Evolutionary conservation across 495 filamentous ascomycete genomes (phyloP), one percentile per base, ranked within the genome.

Genomic region (Chaetomium cochliodes): DNA sequence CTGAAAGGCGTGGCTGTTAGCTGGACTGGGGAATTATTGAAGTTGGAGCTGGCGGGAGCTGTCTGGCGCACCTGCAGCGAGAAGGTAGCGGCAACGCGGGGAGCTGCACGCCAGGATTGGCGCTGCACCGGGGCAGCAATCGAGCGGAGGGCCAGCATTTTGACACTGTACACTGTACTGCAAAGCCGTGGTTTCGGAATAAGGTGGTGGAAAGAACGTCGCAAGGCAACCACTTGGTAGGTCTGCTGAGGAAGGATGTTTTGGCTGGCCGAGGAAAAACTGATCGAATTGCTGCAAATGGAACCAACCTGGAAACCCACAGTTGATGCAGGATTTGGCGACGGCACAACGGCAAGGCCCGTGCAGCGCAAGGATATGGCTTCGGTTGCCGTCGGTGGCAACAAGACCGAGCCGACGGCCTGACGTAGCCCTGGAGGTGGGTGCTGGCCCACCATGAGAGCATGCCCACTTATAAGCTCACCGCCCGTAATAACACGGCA

Each of bases 101-200:
- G 76, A 63, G 73, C 79, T 49, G 78, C 70, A 62, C 77, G 74
- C 52, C 81, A 72, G 74, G 73, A 81, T 68, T 84, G 83, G 72
- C 78, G 79, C 75, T 79, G 78, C 73, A 77, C 73, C 69, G 82
- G 80, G 55, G 77, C 81, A 76, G 78, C 79, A 68, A 80, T 75
- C 64, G 77, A 77, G 68, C 81, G 81, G 70, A 81, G 74, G 73
- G 77, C 73, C 67, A 84, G 72, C 83, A 85, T 85, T 60, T 66
- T 81, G 68, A 68, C 67, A 49, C 42, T 59, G 52, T 50, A 30
- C n/a, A n/a, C n/a, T n/a, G n/a, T n/a, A 13, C 50, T n/a, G 53
- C 20, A 23, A 16, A 51, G 3, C 5, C 11, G 53, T 30, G 41
- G 20, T n/a, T 58, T 18, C 12, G 7, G 13, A 23, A 37, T 50